Conservation (phyloP, 768 basidiomycete genomes). For the Lactarius psammicola region DNA sequence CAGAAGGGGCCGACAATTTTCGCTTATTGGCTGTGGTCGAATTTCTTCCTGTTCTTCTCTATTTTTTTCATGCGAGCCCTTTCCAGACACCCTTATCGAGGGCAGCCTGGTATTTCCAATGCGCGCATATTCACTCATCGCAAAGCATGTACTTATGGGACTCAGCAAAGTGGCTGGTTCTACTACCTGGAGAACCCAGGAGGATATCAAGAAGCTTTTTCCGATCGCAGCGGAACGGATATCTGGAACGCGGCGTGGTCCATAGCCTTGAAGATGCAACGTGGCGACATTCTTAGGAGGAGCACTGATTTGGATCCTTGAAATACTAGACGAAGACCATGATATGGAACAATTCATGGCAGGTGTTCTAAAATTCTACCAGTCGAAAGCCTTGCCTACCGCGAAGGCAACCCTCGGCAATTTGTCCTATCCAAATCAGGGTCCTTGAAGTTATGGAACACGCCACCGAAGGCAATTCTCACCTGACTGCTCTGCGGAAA, state of each 20-base stretch:
- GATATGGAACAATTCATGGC: too few species aligned
- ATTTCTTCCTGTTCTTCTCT: background rate
- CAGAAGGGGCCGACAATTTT: background rate
- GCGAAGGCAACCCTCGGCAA: too few species aligned
- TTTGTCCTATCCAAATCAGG: too few species aligned
- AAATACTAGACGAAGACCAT: too few species aligned
- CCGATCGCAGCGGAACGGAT: background rate
- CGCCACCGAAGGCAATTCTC: too few species aligned
- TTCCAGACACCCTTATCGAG: background rate
- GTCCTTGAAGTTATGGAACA: too few species aligned
- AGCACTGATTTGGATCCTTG: background rate
- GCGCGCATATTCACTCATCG: background rate
- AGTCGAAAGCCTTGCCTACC: too few species aligned
- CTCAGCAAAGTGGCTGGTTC: background rate
- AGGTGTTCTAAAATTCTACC: too few species aligned
- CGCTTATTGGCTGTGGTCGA: constrained; percentile 2
- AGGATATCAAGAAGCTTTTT: background rate
- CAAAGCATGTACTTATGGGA: background rate
- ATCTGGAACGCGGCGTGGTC: background rate
- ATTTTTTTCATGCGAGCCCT: background rate
- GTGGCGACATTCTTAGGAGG: background rate
- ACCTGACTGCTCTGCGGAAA: too few species aligned
- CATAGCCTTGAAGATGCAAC: background rate
- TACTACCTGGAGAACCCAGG: background rate
- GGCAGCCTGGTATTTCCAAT: constrained; percentile 4